Evolutionary conservation across 176 grass and related monocot species (phyloP).

Genomic region (Pontederia crassipes): DNA sequence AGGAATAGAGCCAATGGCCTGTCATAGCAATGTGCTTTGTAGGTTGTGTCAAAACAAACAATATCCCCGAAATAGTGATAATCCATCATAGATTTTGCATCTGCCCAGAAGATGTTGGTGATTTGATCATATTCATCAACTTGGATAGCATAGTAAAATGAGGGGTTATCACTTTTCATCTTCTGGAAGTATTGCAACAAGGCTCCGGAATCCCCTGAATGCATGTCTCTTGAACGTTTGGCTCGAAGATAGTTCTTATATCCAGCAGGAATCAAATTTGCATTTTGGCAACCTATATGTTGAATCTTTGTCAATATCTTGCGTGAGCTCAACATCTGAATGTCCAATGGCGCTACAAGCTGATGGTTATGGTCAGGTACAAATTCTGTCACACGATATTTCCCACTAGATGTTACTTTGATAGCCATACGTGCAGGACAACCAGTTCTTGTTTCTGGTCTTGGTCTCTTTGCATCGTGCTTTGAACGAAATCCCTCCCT

Average conservation of each 20-base stretch:
- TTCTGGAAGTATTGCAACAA: constrained; percentile 42
- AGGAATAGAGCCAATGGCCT: constrained; percentile 45
- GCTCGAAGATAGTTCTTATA: constrained; percentile 17
- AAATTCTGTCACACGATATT: constrained; percentile 31
- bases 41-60: constrained; percentile 35
- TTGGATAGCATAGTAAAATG: constrained; percentile 48
- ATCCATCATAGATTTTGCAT: constrained; percentile 42
- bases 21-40: constrained; percentile 24
- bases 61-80: constrained; percentile 41
- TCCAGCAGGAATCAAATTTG: constrained; percentile 3
- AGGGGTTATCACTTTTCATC: constrained; percentile 26
- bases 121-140: constrained; percentile 43
- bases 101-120: constrained; percentile 45
- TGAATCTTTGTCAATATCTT: constrained; percentile 10
- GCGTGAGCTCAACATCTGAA: constrained; percentile 14
- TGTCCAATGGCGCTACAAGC: constrained; percentile 19
- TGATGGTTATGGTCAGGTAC: constrained; percentile 50
- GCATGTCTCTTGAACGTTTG: constrained; percentile 31
- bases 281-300: constrained; percentile 9
- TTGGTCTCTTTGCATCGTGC: constrained; percentile 8
- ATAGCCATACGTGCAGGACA: constrained; percentile 51
- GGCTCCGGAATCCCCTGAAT: constrained; percentile 34
- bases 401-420: constrained; percentile 28
- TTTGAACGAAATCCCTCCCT: constrained; percentile 28
- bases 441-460: constrained; percentile 38